phyloP scores from a whole-genome alignment of 2,329 filamentous ascomycete genomes.

The Capronia coronata region DNA sequence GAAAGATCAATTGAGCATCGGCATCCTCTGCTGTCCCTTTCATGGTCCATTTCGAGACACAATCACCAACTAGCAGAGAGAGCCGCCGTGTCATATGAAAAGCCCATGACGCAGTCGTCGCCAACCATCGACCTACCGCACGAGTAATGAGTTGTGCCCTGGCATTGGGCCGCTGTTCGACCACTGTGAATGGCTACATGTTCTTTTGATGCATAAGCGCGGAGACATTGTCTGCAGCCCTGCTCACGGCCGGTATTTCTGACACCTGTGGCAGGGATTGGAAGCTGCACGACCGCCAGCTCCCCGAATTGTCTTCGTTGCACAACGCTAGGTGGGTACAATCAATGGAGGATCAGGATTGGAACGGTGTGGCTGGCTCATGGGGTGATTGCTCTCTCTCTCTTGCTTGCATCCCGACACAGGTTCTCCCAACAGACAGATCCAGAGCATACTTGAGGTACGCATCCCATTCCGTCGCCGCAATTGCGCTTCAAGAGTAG shows the following conservation, averaged over 20 bases:
- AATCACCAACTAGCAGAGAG: constrained; percentile 21
- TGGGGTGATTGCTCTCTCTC: background rate
- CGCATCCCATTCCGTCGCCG: background rate
- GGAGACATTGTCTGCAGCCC: constrained; percentile 4
- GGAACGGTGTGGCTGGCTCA: background rate
- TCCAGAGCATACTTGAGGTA: background rate
- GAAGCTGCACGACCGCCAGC: background rate
- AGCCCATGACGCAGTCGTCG: constrained; percentile 16
- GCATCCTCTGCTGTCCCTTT: background rate
- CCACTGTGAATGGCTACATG: background rate
- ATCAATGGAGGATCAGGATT: background rate
- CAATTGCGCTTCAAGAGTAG: background rate
- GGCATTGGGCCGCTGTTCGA: constrained; percentile 6
- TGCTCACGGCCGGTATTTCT: background rate
- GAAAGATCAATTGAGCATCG: background rate
- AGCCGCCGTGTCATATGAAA: constrained; percentile 19
- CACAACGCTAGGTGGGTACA: background rate
- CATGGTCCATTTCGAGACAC: constrained; percentile 21
- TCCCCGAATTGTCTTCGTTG: background rate
- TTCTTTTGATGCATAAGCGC: constrained; percentile 16
- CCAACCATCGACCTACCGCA: constrained; percentile 7
- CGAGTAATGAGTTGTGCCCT: constrained; percentile 1
- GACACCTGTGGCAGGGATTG: no score
- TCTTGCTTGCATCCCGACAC: background rate
- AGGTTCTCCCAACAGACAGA: background rate